Conservation (phyloP, 805 yeast genomes). For the Dipodascus geniculatus region DNA sequence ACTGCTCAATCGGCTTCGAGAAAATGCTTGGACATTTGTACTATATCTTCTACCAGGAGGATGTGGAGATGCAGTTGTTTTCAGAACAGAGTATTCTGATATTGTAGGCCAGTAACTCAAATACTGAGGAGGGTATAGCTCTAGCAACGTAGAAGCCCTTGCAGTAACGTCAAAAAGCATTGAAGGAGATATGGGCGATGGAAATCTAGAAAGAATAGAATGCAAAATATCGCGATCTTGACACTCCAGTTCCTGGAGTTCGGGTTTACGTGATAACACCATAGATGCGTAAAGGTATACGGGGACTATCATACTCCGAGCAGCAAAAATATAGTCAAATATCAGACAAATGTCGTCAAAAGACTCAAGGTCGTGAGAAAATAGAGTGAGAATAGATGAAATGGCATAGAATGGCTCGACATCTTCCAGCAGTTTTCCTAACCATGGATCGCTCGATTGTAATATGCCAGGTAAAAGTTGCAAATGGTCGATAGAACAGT, state of each 20-base stretch:
- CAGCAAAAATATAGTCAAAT: conserved; percentile 58
- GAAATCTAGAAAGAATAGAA: conserved; percentile 25
- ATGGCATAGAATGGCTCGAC: conserved; percentile 57
- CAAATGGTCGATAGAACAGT: conserved; percentile 55
- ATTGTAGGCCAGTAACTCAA: conserved; percentile 16
- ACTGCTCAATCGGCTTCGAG: not conserved
- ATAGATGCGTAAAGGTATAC: conserved; percentile 51
- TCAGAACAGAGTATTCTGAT: conserved; percentile 26
- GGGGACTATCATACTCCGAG: conserved; percentile 41
- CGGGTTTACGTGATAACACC: conserved; percentile 36
- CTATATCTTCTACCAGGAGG: conserved; percentile 1
- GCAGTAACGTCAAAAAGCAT: conserved; percentile 14
- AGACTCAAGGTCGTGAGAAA: conserved; percentile 54
- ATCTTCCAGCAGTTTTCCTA: conserved; percentile 27
- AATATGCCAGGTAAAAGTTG: conserved; percentile 54
- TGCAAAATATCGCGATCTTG: conserved; percentile 33
- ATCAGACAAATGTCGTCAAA: conserved; percentile 40
- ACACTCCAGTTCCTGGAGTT: conserved; percentile 28
- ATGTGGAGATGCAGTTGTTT: conserved; percentile 10
- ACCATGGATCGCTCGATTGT: conserved; percentile 33
- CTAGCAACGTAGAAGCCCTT: conserved; percentile 12
- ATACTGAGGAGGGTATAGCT: conserved; percentile 13
- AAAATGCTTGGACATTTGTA: not conserved
- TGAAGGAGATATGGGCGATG: conserved; percentile 10
- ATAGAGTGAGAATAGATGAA: conserved; percentile 67